Conservation (phyloP, 176 grass and related monocot species). For the Cocos nucifera region DNA sequence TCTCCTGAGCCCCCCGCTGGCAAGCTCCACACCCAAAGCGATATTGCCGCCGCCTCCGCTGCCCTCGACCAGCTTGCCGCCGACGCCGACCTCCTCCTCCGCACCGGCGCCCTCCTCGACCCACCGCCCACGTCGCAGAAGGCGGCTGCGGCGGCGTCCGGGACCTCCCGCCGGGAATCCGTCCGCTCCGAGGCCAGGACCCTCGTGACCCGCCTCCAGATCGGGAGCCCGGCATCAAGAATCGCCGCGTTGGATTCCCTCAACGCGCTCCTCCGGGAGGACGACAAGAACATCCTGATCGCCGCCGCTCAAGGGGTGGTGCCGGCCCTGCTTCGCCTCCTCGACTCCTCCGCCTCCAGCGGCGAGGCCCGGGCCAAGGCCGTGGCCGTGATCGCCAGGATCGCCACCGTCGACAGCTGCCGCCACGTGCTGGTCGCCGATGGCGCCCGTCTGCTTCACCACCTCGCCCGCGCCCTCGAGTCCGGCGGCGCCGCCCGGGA, state of each 20-base stretch:
- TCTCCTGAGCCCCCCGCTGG: slow-evolving; percentile 26
- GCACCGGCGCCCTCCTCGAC: slow-evolving; percentile 20
- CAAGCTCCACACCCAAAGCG: slow-evolving; percentile 53
- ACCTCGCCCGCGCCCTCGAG: slow-evolving; percentile 20
- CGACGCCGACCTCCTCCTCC: slow-evolving; percentile 29
- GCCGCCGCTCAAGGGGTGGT: slow-evolving; percentile 3
- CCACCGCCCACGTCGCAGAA: slow-evolving; percentile 26
- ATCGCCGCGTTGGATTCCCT: slow-evolving; percentile 11
- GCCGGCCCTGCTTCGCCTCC: slow-evolving; percentile 13
- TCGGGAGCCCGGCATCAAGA: slow-evolving; percentile 14
- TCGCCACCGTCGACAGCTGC: slow-evolving; percentile 19
- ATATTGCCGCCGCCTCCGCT: slow-evolving; percentile 37
- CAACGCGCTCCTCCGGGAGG: slow-evolving; percentile 3
- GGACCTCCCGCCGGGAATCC: slow-evolving; percentile 3
- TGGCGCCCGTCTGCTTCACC: slow-evolving; percentile 3
- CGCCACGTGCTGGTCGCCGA: slow-evolving; percentile 11
- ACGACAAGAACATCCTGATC: slow-evolving; percentile 10
- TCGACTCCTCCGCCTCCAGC: slow-evolving; percentile 5
- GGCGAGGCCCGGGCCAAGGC: slow-evolving; percentile 11
- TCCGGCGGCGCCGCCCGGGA: slow-evolving; percentile 17
- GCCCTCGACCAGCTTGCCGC: slow-evolving; percentile 36
- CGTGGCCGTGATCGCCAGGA: not conserved
- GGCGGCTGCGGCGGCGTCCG: slow-evolving; percentile 27
- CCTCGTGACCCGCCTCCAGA: slow-evolving; percentile 24
- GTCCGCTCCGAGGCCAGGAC: slow-evolving; percentile 9